Evolutionary conservation across 2,329 filamentous ascomycete species (phyloP), one percentile per base, ranked within the genome.

Genomic region (Aspergillus niger): DNA sequence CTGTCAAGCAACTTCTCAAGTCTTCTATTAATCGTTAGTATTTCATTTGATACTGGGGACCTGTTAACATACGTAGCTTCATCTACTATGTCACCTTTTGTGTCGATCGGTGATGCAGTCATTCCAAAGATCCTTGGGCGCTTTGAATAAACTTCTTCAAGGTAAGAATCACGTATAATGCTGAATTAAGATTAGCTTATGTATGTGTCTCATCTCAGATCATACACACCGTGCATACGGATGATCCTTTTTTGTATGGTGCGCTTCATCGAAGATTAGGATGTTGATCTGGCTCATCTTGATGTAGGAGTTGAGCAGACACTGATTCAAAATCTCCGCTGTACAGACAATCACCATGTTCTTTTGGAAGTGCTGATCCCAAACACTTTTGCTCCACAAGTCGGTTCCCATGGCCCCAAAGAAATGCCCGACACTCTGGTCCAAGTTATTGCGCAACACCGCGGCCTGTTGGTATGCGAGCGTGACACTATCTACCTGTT

Each of bases 91-190:
- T 97, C 88, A 0, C 85, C 84, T 69, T 91, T 90, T 0, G 91
- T 87, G 77, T 98, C 93, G 2, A 97, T 89, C 0, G 95, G 95
- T 0, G 95, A 98, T 7, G 95, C 95, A 1, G 95, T 99, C 94
- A 98, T 97, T 26, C 94, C 94, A 66, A 99, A 90, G 20, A 99
- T 88, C 39, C 88, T 89, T 3, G 95, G 95, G 4, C 87, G 83
- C 51, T 77, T 78, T 0, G 71, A 67, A 0, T 73, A 64, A 0
- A 81, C 77, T 30, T 82, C 79, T 2, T 82, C 76, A 1, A 86
- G 65, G 70, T 97, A 98, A 67, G 91, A 92, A 60, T 96, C 90
- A 68, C 91, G 92, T 77, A 99, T 91, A 60, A 99, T 95, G 28
- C 83, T 84, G 60, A 39, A 49, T 41, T 10, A 38, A 39, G 24